Conservation (phyloP, 139 green algal genomes). For the Eudorina sp. region DNA sequence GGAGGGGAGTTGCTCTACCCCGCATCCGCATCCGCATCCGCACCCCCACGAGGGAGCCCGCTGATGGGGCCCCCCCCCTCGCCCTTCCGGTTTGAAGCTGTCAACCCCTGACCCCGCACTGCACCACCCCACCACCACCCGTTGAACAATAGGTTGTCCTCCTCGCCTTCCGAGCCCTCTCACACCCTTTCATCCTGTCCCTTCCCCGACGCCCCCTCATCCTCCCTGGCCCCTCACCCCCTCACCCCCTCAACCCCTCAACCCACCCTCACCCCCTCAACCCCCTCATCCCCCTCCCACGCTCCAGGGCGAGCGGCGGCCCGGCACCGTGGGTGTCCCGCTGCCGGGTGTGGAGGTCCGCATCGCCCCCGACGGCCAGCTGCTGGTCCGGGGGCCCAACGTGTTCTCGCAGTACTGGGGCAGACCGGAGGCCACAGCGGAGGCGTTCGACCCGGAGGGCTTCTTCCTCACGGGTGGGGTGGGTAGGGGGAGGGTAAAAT, state of each 20-base stretch:
- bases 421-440: slow-evolving; percentile 78
- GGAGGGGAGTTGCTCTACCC: too few species aligned
- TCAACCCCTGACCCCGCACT: too few species aligned
- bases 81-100: too few species aligned
- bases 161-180: not conserved
- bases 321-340: slow-evolving; percentile 88
- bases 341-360: slow-evolving; percentile 84
- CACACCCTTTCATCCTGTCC: not conserved
- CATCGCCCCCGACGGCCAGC: slow-evolving; percentile 67
- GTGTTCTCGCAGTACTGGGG: slow-evolving; percentile 95
- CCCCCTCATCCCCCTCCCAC: not conserved
- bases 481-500: not conserved
- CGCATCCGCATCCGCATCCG: too few species aligned
- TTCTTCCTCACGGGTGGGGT: slow-evolving; percentile 89
- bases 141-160: too few species aligned
- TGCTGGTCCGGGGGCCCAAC: slow-evolving; percentile 78
- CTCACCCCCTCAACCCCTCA: not conserved
- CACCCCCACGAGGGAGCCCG: too few species aligned
- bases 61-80: too few species aligned
- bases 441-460: slow-evolving; percentile 87
- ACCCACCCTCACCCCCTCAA: not conserved
- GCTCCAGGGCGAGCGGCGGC: slow-evolving; percentile 68
- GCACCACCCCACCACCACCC: too few species aligned
- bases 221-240: not conserved
- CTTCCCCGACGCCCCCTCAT: not conserved